Base-by-base conservation (phyloP, 169 alveolate genomes). In the Plasmodium relictum region DNA sequence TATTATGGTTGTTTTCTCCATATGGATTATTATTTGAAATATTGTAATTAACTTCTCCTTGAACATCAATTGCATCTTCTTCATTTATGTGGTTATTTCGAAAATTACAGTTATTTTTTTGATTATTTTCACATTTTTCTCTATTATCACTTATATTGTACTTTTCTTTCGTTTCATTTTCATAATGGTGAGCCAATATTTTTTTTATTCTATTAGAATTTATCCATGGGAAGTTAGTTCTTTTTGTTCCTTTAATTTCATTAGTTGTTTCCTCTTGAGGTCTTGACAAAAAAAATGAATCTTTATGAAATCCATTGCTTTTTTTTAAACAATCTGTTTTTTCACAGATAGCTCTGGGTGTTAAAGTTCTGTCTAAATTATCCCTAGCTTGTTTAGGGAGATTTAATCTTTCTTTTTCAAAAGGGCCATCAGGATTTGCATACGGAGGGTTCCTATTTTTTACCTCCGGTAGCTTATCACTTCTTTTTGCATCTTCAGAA, bases 401-500 rank as follows among this genome's bases (percentile, higher is more conserved):
- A 44, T 88, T 42, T 31, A 76, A 39, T 73, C 74, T 69, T 50
- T 88, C 88, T 61, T 58, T 52, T 71, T 92, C 95, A 24, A 92
- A 92, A 18, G 93, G 95, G 0, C 91, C 91, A 56, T 92, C 93
- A 14, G 92, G 93, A 61, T 92, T 88, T 39, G 95, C 92, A 42
- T 45, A 26, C 6, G 95, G 95, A 16, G 95, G 93, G 14, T 61
- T 74, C 20, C 95, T 26, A 69, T 92, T 92, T 22, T 85, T 41
- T 54, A 92, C 83, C 0, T 18, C 71, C 0, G 95, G 95, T 58
- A 78, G 66, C 18, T 83, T 68, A 16, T 92, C 95, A 65, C 88
- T 73, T 48, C 95, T 73, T 8, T 71, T 48, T 0, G 95, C 95
- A 9, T 74, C 66, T 16, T 88, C 88, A 44, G 70, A 42, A 39